Conservation (phyloP, 1,284 basidiomycete genomes). For the Phellinidium pouzarii region DNA sequence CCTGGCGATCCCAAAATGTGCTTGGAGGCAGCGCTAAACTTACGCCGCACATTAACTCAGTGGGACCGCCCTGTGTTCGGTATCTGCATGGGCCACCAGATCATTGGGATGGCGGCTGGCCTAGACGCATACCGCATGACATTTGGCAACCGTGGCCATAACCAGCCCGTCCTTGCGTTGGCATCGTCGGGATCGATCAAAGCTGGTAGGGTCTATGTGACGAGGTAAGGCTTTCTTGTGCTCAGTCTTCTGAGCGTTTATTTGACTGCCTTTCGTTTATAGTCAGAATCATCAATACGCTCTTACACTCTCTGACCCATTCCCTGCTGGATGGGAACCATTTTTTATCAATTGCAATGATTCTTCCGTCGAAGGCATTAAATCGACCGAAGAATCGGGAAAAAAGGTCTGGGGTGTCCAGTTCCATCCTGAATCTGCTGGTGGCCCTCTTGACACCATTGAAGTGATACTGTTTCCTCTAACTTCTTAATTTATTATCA, state of each 20-base stretch:
- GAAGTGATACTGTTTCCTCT: conserved; percentile 46
- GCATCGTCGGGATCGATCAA: conserved; percentile 87
- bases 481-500: not conserved
- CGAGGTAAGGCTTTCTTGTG: conserved; percentile 51
- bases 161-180: conserved; percentile 94
- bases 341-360: conserved; percentile 99
- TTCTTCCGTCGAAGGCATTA: conserved; percentile 96
- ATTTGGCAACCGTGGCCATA: conserved; percentile 98
- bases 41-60: conserved; percentile 76
- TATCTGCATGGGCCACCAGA: conserved; percentile 98
- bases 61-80: conserved; percentile 96
- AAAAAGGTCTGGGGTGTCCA: conserved; percentile 93
- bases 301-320: conserved; percentile 84
- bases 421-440: conserved; percentile 93
- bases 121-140: conserved; percentile 96
- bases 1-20: conserved; percentile 92
- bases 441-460: conserved; percentile 89
- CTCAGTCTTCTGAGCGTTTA: not conserved
- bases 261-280: not conserved
- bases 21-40: conserved; percentile 76
- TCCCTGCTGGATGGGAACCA: conserved; percentile 92
- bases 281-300: conserved; percentile 96
- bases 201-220: conserved; percentile 95
- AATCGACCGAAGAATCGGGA: conserved; percentile 80
- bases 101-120: conserved; percentile 96